Conservation (phyloP, 306 rosid genomes). For the Begonia loranthoides region DNA sequence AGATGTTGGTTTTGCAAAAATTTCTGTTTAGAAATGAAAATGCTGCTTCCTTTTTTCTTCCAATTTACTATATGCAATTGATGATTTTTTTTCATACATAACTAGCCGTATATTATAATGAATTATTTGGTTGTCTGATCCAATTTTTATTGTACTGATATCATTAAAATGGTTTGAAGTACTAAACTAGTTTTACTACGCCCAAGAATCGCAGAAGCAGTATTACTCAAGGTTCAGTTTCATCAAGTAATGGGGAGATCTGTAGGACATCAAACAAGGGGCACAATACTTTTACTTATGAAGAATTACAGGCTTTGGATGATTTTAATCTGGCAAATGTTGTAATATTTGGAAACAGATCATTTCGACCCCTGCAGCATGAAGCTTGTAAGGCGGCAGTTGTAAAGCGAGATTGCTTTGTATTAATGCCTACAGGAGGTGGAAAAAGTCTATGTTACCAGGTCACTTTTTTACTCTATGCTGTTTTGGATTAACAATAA, state of each 20-base stretch:
- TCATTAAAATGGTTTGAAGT: not conserved
- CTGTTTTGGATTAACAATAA: not conserved
- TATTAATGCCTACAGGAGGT: conserved; percentile 98
- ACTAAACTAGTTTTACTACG: conserved; percentile 7
- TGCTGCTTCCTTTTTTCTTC: no score
- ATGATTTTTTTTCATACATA: no score
- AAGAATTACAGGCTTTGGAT: conserved; percentile 59
- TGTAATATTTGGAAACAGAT: conserved; percentile 68
- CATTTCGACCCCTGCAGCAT: conserved; percentile 82
- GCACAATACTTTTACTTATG: conserved; percentile 37
- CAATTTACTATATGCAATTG: no score
- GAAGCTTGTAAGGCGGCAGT: conserved; percentile 71
- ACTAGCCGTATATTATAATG: no score
- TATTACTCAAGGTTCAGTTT: conserved; percentile 33
- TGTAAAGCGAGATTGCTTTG: conserved; percentile 72
- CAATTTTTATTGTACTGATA: no score
- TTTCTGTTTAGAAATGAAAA: no score
- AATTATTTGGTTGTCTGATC: no score
- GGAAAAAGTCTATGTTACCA: conserved; percentile 97
- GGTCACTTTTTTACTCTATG: conserved; percentile 32
- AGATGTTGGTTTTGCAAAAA: no score
- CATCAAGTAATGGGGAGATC: conserved; percentile 28
- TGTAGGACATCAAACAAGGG: conserved; percentile 20
- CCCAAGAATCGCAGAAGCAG: conserved; percentile 55
- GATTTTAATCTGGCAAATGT: conserved; percentile 84